A percentile compares a stretch with the other conserved stretches of the same genome.
These are phyloP conservation scores for Pseudozyma pruni DNA, from an alignment of 1,284 basidiomycete species.

Conservation along the genomic window DNA sequence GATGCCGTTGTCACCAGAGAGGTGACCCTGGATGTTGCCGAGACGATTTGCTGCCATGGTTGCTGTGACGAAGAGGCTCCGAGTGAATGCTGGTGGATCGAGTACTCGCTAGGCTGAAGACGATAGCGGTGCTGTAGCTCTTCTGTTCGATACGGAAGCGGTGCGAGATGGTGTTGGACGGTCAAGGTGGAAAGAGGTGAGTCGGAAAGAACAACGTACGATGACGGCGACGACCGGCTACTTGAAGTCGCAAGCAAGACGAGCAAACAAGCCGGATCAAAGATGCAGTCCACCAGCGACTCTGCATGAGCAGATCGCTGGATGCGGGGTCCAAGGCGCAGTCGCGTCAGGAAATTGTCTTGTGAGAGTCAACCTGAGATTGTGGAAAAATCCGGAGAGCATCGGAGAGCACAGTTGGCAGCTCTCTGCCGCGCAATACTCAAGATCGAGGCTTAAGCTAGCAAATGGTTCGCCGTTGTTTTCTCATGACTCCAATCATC, in stretches of 20 bases:
- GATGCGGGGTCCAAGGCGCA: slow-evolving; percentile 18
- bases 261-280: slow-evolving; percentile 13
- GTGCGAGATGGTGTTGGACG: background rate
- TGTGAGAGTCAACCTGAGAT: slow-evolving; percentile 17
- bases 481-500: no score
- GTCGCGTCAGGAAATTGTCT: slow-evolving; percentile 28
- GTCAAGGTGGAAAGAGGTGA: slow-evolving; percentile 5
- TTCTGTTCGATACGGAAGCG: background rate
- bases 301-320: slow-evolving; percentile 12
- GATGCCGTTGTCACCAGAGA: slow-evolving; percentile 37
- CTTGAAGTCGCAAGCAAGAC: slow-evolving; percentile 3
- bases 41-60: slow-evolving; percentile 48
- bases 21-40: slow-evolving; percentile 48
- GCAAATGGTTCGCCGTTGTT: no score
- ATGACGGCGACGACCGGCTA: slow-evolving; percentile 7
- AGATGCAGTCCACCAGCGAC: background rate
- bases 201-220: background rate
- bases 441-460: no score
- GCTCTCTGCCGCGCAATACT: background rate
- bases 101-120: no score
- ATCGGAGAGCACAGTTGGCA: slow-evolving; percentile 3
- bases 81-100: background rate
- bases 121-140: no score
- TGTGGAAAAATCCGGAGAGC: slow-evolving; percentile 14
- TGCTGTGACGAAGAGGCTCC: background rate